Evolutionary conservation across 140 eudicot species (phyloP).

Genomic region (Erigeron philadelphicus): DNA sequence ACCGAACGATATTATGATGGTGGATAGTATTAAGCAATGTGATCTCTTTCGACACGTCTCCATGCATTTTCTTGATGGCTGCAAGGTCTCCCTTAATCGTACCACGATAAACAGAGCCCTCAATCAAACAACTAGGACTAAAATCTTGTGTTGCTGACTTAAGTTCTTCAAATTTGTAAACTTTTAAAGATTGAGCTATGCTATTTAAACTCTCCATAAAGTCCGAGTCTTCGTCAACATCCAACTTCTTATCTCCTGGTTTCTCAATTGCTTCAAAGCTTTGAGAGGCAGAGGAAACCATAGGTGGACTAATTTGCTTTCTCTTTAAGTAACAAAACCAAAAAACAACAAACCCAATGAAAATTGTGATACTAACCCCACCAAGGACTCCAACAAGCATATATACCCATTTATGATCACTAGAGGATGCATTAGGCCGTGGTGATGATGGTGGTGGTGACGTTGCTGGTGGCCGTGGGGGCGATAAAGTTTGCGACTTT

Average conservation of each 20-base stretch:
- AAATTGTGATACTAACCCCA: constrained; percentile 39
- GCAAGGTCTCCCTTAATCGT: constrained; percentile 58
- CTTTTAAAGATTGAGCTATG: constrained; percentile 70
- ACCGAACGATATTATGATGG: constrained; percentile 68
- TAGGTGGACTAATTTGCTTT: constrained; percentile 21
- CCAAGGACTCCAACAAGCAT: constrained; percentile 56
- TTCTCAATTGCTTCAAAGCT: constrained; percentile 58
- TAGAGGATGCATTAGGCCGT: constrained; percentile 28
- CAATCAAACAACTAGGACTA: constrained; percentile 54
- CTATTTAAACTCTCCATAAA: constrained; percentile 53
- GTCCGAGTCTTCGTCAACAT: constrained; percentile 41
- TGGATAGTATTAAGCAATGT: constrained; percentile 62
- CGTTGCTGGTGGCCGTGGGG: constrained; percentile 44
- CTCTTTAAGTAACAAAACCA: constrained; percentile 33
- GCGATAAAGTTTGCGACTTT: constrained; percentile 37
- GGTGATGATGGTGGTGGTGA: constrained; percentile 31
- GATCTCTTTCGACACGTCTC: constrained; percentile 79
- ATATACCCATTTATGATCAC: constrained; percentile 54
- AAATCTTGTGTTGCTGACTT: constrained; percentile 68
- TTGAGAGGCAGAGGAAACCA: constrained; percentile 35
- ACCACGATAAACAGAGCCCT: constrained; percentile 84
- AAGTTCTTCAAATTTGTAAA: constrained; percentile 64
- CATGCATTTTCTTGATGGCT: constrained; percentile 80
- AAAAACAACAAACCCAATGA: constrained; percentile 37
- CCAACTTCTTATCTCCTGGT: constrained; percentile 36